A percentile compares a stretch with the other conserved stretches of the same genome.
These are phyloP conservation scores for Neurospora sp. DNA, from an alignment of 495 filamentous ascomycete genomes.

Conservation along the genomic window DNA sequence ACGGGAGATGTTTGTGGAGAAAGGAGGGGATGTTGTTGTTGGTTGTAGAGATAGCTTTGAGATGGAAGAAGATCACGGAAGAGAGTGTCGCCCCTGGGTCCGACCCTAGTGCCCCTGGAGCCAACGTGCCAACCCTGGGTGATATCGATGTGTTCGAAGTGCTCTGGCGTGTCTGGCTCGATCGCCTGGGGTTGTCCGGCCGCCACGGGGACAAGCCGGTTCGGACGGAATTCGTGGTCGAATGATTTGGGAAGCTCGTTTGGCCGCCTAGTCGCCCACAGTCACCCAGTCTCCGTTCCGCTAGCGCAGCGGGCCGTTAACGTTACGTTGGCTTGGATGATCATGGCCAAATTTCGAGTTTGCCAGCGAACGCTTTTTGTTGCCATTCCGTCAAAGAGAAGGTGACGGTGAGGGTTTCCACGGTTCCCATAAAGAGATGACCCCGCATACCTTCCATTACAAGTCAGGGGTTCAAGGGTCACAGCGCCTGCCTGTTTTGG, in stretches of 20 bases:
- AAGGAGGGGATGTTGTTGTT: not conserved
- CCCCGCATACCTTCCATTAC: not conserved
- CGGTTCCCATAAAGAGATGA: not conserved
- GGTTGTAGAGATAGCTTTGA: not conserved
- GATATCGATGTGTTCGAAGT: not conserved
- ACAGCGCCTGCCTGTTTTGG: not conserved
- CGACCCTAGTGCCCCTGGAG: not conserved
- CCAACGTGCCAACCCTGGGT: not conserved
- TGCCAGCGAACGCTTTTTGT: not conserved
- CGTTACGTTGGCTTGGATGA: not conserved
- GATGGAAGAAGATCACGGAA: not conserved
- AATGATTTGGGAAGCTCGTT: not conserved
- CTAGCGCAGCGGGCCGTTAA: not conserved
- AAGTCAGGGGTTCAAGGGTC: not conserved
- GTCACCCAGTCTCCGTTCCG: not conserved
- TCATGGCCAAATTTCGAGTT: not conserved
- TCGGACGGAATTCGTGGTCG: not conserved
- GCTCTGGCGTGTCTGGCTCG: not conserved
- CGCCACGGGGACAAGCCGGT: not conserved
- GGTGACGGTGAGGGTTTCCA: not conserved
- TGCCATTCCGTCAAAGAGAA: not conserved
- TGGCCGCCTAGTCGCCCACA: not conserved
- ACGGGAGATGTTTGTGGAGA: not conserved
- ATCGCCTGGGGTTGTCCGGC: not conserved
- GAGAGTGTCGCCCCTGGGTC: not conserved